These are phyloP conservation scores for Alternaria viburni DNA, from an alignment of 2,329 filamentous ascomycete genomes.

Conservation along the genomic window DNA sequence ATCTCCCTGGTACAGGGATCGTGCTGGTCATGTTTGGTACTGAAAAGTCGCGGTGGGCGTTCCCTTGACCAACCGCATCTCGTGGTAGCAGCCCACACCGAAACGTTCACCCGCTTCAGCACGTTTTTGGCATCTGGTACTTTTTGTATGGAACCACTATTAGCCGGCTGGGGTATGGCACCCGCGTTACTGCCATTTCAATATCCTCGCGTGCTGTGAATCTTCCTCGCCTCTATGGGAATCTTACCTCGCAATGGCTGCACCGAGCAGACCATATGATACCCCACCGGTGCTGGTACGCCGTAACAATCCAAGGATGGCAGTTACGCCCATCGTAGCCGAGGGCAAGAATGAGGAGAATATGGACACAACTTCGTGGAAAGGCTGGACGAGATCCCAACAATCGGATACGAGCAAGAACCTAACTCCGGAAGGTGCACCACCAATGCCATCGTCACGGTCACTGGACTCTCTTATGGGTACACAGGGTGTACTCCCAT, in stretches of 20 bases:
- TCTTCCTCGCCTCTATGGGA: conserved; percentile 1
- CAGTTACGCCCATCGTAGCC: neutral
- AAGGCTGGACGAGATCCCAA: neutral
- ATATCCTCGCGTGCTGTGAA: neutral
- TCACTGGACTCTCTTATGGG: neutral
- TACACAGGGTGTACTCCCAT: neutral
- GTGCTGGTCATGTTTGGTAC: conserved; percentile 6
- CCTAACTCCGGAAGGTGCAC: neutral
- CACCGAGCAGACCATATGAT: conserved; percentile 2
- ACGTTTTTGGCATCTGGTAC: conserved; percentile 2
- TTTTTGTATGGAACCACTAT: conserved; percentile 4
- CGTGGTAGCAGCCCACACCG: neutral
- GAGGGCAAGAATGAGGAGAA: neutral
- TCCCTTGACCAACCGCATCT: conserved; percentile 1
- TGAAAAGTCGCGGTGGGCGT: neutral
- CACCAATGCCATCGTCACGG: neutral
- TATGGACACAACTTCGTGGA: neutral
- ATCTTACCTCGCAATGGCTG: conserved; percentile 5
- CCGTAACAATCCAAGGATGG: neutral
- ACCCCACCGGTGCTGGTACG: conserved; percentile 7
- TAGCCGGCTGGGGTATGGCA: neutral
- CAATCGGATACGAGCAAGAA: neutral
- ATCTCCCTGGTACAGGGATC: conserved; percentile 1
- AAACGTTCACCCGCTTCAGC: conserved; percentile 7
- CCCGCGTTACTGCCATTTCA: neutral